Conservation (phyloP, 2,329 filamentous ascomycete genomes). For the Diplodia corticola region DNA sequence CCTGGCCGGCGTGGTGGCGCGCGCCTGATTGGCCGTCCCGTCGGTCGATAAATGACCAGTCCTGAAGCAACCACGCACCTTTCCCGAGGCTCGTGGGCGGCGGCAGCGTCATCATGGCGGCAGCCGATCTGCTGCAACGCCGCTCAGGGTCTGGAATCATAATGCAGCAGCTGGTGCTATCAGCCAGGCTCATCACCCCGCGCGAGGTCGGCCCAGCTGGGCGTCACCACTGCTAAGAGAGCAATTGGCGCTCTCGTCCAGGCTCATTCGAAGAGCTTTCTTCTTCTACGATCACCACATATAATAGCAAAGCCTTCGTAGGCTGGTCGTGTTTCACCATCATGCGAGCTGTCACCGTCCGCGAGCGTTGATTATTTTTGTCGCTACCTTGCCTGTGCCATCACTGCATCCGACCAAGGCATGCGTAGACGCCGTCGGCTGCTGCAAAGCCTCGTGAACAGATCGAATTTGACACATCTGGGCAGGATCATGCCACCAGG, state of each 20-base stretch:
- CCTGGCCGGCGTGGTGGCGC: background rate
- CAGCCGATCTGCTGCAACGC: conserved; percentile 1
- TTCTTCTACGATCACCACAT: background rate
- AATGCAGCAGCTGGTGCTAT: background rate
- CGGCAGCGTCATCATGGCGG: background rate
- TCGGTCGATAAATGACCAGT: conserved; percentile 6
- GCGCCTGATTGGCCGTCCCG: conserved; percentile 11
- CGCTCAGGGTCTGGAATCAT: background rate
- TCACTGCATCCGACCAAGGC: background rate
- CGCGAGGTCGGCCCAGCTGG: background rate
- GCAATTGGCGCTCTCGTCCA: background rate
- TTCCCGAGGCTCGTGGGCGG: background rate
- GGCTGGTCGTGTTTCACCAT: background rate
- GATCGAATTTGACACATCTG: background rate
- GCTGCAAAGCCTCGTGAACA: background rate
- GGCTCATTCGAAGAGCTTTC: background rate
- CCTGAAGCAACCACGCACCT: conserved; percentile 3
- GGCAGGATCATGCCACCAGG: background rate
- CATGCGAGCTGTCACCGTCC: background rate
- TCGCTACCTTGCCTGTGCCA: background rate
- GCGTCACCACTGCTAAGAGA: background rate
- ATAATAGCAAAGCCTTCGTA: background rate
- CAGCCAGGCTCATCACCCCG: too few relatives aligned
- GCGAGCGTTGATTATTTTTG: background rate
- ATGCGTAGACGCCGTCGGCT: background rate